Percentiles rank a stretch among this genome's conserved stretches.
Evolutionary conservation across 768 basidiomycete genomes (phyloP).

Genomic region (Hypholoma sublateritium): DNA sequence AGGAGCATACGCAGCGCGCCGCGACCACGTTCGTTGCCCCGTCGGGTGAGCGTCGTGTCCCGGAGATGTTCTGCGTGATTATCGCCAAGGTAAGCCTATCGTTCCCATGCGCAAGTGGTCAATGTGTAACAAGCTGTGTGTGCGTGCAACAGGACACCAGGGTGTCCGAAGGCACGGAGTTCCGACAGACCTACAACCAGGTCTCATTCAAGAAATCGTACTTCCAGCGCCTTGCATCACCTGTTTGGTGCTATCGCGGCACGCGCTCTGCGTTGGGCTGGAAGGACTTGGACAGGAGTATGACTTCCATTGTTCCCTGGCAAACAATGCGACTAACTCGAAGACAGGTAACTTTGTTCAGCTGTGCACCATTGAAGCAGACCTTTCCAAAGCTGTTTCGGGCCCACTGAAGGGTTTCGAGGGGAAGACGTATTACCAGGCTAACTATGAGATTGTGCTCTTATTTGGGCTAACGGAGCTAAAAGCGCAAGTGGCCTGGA

Average conservation of each 20-base stretch:
- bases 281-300: constrained; percentile 15
- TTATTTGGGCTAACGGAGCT: constrained; percentile 48
- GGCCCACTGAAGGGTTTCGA: not conserved
- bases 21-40: not conserved
- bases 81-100: constrained; percentile 12
- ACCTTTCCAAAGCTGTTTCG: constrained; percentile 11
- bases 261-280: constrained; percentile 1
- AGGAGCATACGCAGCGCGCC: constrained; percentile 12
- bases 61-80: constrained; percentile 23
- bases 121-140: no score
- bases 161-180: not conserved
- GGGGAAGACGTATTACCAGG: constrained; percentile 12
- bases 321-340: not conserved
- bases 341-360: constrained; percentile 15
- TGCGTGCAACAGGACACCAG: no score
- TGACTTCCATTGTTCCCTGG: not conserved
- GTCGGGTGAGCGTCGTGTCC: constrained; percentile 13
- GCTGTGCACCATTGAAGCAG: constrained; percentile 17
- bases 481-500: constrained; percentile 44
- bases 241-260: no score
- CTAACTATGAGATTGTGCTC: constrained; percentile 35
- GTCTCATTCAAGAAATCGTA: not conserved
- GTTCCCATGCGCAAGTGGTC: not conserved
- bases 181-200: not conserved
- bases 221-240: not conserved